Conservation (phyloP, 441 rosid genomes). For the Populus tomentosa region DNA sequence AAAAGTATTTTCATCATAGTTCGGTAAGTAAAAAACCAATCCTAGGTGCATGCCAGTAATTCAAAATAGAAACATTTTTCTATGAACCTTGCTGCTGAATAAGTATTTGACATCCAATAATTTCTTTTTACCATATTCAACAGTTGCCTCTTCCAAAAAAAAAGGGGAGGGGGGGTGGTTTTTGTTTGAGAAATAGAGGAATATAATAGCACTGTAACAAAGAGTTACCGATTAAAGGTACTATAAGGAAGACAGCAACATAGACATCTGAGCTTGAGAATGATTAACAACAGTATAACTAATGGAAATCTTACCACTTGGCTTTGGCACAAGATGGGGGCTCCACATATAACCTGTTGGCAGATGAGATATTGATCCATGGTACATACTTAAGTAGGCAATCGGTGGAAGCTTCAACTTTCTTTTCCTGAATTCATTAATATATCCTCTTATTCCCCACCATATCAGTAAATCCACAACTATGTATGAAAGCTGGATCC, state of each 20-base stretch:
- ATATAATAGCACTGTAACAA: background rate
- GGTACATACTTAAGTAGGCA: slow-evolving; percentile 92
- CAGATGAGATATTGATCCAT: slow-evolving; percentile 90
- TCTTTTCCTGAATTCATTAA: slow-evolving; percentile 89
- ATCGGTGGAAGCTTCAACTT: slow-evolving; percentile 81
- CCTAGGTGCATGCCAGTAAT: background rate
- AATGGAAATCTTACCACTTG: slow-evolving; percentile 51
- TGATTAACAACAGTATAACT: background rate
- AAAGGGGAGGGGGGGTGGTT: background rate
- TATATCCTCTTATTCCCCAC: slow-evolving; percentile 95
- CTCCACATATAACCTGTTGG: slow-evolving; percentile 99
- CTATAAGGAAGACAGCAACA: background rate
- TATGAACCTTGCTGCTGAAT: background rate
- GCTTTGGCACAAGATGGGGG: slow-evolving; percentile 95
- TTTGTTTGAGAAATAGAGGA: background rate
- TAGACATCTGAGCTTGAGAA: background rate
- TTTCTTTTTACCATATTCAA: background rate
- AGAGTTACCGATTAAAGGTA: background rate
- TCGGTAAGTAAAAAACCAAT: background rate
- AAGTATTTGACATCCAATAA: background rate
- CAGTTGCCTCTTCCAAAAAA: background rate
- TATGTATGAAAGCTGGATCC: slow-evolving; percentile 78
- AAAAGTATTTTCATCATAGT: background rate
- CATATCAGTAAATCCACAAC: slow-evolving; percentile 92
- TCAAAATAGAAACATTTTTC: background rate